Evolutionary conservation across 495 filamentous ascomycete genomes (phyloP).

Genomic region (Tuber borchii): DNA sequence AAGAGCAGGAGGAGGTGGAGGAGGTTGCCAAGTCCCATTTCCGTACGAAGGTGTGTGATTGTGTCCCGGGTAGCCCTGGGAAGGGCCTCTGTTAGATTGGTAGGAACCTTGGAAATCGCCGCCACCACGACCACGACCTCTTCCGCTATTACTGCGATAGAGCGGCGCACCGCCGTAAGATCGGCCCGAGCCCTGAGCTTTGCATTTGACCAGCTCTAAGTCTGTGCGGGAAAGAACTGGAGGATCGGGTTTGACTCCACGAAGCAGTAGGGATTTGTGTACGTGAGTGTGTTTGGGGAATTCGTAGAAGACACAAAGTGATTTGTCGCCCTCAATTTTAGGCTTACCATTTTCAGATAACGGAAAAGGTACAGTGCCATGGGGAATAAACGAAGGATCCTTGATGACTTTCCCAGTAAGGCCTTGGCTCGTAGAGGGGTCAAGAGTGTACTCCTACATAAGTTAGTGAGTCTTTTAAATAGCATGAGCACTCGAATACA

Average conservation of each 20-base stretch:
- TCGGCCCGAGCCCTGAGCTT: slow-evolving; percentile 55
- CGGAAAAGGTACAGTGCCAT: slow-evolving; percentile 59
- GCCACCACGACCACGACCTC: slow-evolving; percentile 43
- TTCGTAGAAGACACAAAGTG: slow-evolving; percentile 78
- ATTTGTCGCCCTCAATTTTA: slow-evolving; percentile 71
- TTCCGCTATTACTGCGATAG: slow-evolving; percentile 44
- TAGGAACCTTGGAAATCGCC: slow-evolving; percentile 3
- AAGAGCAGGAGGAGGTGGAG: slow-evolving; percentile 29
- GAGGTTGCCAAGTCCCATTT: slow-evolving; percentile 27
- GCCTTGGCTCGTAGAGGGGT: slow-evolving; percentile 66
- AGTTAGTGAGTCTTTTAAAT: background rate
- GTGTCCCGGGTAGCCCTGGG: background rate
- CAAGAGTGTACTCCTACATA: slow-evolving; percentile 56
- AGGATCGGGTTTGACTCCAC: slow-evolving; percentile 64
- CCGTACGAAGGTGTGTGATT: slow-evolving; percentile 24
- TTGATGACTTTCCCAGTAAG: slow-evolving; percentile 75
- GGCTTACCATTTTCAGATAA: slow-evolving; percentile 62
- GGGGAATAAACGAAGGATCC: slow-evolving; percentile 71
- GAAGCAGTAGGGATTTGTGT: slow-evolving; percentile 92
- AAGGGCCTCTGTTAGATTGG: slow-evolving; percentile 6
- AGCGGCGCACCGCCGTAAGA: slow-evolving; percentile 59
- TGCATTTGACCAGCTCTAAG: slow-evolving; percentile 59
- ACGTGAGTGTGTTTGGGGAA: slow-evolving; percentile 62
- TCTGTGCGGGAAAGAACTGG: slow-evolving; percentile 68
- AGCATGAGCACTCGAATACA: no score